Evolutionary conservation across 139 green algal genomes (phyloP).

Genomic region (Nannochloris sp.): DNA sequence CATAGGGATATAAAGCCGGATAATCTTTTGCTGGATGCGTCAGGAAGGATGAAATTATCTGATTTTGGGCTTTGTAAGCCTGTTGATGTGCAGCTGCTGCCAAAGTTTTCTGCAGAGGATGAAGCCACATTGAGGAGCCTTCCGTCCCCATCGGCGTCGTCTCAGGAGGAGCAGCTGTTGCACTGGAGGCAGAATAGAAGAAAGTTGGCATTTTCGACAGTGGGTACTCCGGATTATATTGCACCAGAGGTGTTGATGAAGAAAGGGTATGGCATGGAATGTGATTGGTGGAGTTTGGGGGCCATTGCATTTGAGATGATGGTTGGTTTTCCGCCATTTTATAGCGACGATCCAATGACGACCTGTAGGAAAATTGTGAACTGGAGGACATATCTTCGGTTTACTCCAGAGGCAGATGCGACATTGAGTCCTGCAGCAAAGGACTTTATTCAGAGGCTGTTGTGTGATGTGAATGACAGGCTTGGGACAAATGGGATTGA

Average conservation of each 20-base stretch:
- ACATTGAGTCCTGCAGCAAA: slow-evolving; percentile 24
- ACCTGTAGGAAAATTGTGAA: slow-evolving; percentile 93
- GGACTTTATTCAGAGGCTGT: slow-evolving; percentile 85
- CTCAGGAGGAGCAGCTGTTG: slow-evolving; percentile 34
- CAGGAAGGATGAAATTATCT: slow-evolving; percentile 91
- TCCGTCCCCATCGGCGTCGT: slow-evolving; percentile 11
- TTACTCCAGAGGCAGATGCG: slow-evolving; percentile 67
- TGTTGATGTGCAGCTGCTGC: slow-evolving; percentile 57
- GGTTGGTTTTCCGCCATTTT: slow-evolving; percentile 94
- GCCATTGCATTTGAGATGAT: slow-evolving; percentile 98
- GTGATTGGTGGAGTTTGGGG: slow-evolving; percentile 95
- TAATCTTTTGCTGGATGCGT: slow-evolving; percentile 83
- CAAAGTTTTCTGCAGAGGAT: slow-evolving; percentile 37
- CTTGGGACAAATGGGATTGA: slow-evolving; percentile 59
- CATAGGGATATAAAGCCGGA: slow-evolving; percentile 98
- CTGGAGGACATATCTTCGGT: slow-evolving; percentile 83
- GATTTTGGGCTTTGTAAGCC: slow-evolving; percentile 98
- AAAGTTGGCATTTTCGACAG: slow-evolving; percentile 81
- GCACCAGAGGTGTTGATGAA: slow-evolving; percentile 90
- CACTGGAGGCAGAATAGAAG: slow-evolving; percentile 72
- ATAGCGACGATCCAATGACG: slow-evolving; percentile 55
- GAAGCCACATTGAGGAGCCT: slow-evolving; percentile 1
- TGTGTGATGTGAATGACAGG: slow-evolving; percentile 91
- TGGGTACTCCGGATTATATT: slow-evolving; percentile 95
- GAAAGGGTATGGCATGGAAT: slow-evolving; percentile 96